These are phyloP conservation scores for Boeremia exigua DNA, from an alignment of 2,329 filamentous ascomycete species.

Conservation along the genomic window DNA sequence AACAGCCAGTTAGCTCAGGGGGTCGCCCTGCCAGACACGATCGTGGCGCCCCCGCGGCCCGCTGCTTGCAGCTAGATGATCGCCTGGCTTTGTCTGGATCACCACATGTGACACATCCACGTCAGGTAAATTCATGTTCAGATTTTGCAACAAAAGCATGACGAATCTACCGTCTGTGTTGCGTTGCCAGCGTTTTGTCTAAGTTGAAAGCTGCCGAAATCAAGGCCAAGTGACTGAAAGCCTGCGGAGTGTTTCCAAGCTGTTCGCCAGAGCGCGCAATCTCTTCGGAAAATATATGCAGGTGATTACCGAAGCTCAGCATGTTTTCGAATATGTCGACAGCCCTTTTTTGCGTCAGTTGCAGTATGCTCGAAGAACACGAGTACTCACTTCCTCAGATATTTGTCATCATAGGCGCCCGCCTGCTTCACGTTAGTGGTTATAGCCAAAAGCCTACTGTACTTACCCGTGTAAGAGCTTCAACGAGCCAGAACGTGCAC, in stretches of 20 bases:
- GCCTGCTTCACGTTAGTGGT: conserved; percentile 28
- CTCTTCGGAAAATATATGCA: conserved; percentile 81
- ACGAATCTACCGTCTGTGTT: conserved; percentile 11
- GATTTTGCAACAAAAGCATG: not conserved
- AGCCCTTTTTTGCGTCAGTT: conserved; percentile 46
- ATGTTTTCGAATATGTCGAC: conserved; percentile 79
- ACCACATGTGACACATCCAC: not conserved
- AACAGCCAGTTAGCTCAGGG: conserved; percentile 13
- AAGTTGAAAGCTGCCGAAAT: conserved; percentile 81
- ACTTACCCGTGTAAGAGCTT: conserved; percentile 73
- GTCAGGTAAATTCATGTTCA: not conserved
- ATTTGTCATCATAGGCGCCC: conserved; percentile 65
- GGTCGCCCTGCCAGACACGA: conserved; percentile 1
- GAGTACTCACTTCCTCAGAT: conserved; percentile 53
- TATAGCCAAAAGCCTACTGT: conserved; percentile 38
- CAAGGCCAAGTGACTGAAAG: conserved; percentile 77
- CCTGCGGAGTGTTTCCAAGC: conserved; percentile 79
- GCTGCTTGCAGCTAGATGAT: conserved; percentile 13
- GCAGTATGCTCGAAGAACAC: not conserved
- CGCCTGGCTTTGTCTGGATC: conserved; percentile 11
- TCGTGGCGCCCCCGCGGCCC: conserved; percentile 10
- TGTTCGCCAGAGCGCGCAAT: conserved; percentile 77
- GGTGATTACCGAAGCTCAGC: conserved; percentile 76
- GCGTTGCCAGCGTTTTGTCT: conserved; percentile 54
- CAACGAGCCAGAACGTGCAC: conserved; percentile 85